Conservation (phyloP, 805 yeast species). For the Teunomyces kruisii region DNA sequence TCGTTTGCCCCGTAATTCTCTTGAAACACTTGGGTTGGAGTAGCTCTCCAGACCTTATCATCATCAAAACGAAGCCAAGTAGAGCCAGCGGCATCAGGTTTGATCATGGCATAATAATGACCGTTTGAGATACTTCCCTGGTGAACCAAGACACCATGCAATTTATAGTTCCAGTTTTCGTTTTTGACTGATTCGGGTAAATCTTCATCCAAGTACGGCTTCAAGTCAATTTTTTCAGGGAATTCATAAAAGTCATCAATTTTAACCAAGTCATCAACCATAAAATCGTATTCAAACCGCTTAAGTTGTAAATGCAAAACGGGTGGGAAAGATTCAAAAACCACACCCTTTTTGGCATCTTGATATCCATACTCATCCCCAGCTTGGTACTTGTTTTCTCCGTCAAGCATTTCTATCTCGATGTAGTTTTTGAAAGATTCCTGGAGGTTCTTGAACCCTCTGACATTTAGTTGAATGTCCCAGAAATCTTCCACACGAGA, state of each 20-base stretch:
- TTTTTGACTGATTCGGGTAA: slow-evolving; percentile 36
- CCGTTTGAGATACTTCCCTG: slow-evolving; percentile 96
- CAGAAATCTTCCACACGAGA: slow-evolving; percentile 92
- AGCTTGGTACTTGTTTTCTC: slow-evolving; percentile 95
- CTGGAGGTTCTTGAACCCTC: slow-evolving; percentile 67
- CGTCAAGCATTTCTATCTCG: slow-evolving; percentile 84
- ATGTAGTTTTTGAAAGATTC: slow-evolving; percentile 84
- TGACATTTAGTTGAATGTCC: slow-evolving; percentile 96
- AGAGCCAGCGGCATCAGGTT: slow-evolving; percentile 63
- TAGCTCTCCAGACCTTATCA: slow-evolving; percentile 87
- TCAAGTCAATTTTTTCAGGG: slow-evolving; percentile 77
- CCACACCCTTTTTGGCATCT: slow-evolving; percentile 96
- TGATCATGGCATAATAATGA: slow-evolving; percentile 92
- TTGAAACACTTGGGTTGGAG: slow-evolving; percentile 80
- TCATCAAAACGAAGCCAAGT: slow-evolving; percentile 93
- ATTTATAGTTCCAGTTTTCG: slow-evolving; percentile 72
- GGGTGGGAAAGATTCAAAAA: slow-evolving; percentile 86
- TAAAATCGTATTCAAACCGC: slow-evolving; percentile 91
- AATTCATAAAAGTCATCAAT: slow-evolving; percentile 91
- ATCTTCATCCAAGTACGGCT: slow-evolving; percentile 71
- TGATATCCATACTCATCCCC: slow-evolving; percentile 82
- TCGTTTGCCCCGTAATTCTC: slow-evolving; percentile 87
- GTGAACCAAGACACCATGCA: slow-evolving; percentile 95
- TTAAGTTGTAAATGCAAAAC: slow-evolving; percentile 91
- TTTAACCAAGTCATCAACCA: slow-evolving; percentile 83